A percentile compares a stretch with the other conserved stretches of the same genome.
Conservation (phyloP, 1,284 basidiomycete genomes). For the Amylostereum chailletii region DNA sequence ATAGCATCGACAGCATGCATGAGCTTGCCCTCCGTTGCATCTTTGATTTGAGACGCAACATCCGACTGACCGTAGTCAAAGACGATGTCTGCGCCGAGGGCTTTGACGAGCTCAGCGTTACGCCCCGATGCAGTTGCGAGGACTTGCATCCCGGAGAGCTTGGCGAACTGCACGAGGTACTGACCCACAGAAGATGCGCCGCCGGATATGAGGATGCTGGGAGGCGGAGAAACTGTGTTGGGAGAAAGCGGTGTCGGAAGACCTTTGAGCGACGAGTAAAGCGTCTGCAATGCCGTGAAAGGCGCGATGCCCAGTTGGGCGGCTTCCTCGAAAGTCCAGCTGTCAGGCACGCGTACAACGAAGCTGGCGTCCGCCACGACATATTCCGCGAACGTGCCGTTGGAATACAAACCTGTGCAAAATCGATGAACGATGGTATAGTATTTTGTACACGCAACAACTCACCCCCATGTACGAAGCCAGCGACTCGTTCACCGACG, state of each 20-base stretch:
- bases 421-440: background rate
- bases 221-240: background rate
- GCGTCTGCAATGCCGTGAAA: conserved; percentile 18
- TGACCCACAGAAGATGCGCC: conserved; percentile 23
- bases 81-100: conserved; percentile 28
- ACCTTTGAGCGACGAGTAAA: conserved; percentile 18
- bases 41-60: conserved; percentile 16
- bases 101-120: conserved; percentile 22
- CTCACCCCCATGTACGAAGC: conserved; percentile 20
- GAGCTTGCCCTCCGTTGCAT: conserved; percentile 19
- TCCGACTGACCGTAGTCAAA: conserved; percentile 26
- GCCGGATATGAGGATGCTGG: background rate
- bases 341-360: conserved; percentile 20
- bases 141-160: conserved; percentile 25
- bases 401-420: background rate
- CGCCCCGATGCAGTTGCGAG: conserved; percentile 28
- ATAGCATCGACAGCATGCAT: conserved; percentile 20
- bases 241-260: conserved; percentile 15
- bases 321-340: conserved; percentile 21
- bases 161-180: conserved; percentile 32
- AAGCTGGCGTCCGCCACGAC: conserved; percentile 16
- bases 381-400: conserved; percentile 27
- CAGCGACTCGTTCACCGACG: conserved; percentile 22
- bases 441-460: background rate
- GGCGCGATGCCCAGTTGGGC: conserved; percentile 22